Percentiles rank a stretch among this genome's conserved stretches.
Evolutionary conservation across 2,329 filamentous ascomycete species (phyloP).

Genomic region (Fusarium algeriense): DNA sequence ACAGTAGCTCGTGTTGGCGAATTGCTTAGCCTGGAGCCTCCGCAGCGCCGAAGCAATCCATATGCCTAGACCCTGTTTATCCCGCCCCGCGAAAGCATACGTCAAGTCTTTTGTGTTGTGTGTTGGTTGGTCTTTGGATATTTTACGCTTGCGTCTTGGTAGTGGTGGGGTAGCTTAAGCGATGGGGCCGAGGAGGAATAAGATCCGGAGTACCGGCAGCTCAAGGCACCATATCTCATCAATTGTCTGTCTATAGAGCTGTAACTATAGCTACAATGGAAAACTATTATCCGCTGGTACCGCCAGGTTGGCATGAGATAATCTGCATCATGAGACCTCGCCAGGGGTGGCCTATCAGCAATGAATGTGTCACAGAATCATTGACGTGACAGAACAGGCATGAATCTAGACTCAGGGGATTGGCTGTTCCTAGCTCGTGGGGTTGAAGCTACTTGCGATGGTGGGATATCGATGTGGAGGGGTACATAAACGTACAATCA

Average conservation of each 20-base stretch:
- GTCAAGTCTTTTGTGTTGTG: not conserved
- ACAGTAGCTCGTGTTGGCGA: slow-evolving; percentile 24
- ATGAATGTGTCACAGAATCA: slow-evolving; percentile 26
- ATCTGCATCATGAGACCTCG: slow-evolving; percentile 19
- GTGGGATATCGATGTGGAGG: slow-evolving; percentile 30
- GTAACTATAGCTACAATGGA: not conserved
- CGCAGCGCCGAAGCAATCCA: slow-evolving; percentile 40
- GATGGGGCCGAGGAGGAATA: slow-evolving; percentile 13
- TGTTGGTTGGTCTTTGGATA: slow-evolving; percentile 2
- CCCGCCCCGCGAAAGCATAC: slow-evolving; percentile 27
- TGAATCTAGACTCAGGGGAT: slow-evolving; percentile 12
- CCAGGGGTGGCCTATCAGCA: slow-evolving; percentile 32
- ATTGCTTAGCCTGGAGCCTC: slow-evolving; percentile 24
- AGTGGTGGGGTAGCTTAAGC: slow-evolving; percentile 40
- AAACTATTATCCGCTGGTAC: slow-evolving; percentile 1
- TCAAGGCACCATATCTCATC: not conserved
- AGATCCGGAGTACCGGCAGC: slow-evolving; percentile 30
- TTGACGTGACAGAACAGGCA: slow-evolving; percentile 19
- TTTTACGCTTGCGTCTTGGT: slow-evolving; percentile 24
- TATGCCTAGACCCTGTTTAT: slow-evolving; percentile 16
- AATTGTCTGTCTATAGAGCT: not conserved
- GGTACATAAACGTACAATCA: slow-evolving; percentile 11
- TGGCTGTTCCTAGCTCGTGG: slow-evolving; percentile 17
- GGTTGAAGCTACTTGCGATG: slow-evolving; percentile 13
- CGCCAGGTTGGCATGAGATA: slow-evolving; percentile 7